Evolutionary conservation across 1,139 yeast species (phyloP).

Genomic region (Taphrina pruni): DNA sequence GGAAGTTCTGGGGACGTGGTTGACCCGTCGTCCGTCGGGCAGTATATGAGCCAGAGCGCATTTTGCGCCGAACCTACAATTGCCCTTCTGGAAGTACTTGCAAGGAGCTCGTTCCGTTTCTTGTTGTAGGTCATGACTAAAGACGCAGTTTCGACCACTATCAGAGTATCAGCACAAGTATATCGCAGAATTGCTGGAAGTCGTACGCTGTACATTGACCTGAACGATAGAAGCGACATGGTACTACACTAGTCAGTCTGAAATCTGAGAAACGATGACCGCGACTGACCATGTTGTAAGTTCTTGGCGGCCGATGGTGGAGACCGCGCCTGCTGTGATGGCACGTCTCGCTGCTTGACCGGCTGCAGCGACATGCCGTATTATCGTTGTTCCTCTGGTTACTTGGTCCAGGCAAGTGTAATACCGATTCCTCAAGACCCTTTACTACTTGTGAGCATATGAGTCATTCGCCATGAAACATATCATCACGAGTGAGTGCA

Average conservation of each 20-base stretch:
- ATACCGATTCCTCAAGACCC: neutral
- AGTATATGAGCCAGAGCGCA: slow-evolving; percentile 54
- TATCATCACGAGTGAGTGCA: no score
- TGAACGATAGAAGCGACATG: slow-evolving; percentile 39
- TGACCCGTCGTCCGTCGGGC: slow-evolving; percentile 83
- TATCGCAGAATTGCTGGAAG: neutral
- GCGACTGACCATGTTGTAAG: slow-evolving; percentile 35
- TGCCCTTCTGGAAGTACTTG: slow-evolving; percentile 43
- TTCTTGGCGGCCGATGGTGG: slow-evolving; percentile 37
- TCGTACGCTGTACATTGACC: slow-evolving; percentile 39
- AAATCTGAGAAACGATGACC: neutral
- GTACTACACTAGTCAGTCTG: slow-evolving; percentile 10
- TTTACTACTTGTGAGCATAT: neutral
- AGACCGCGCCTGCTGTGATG: slow-evolving; percentile 21
- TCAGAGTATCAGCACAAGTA: neutral
- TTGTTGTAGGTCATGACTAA: slow-evolving; percentile 76
- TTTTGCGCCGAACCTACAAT: slow-evolving; percentile 42
- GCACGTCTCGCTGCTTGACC: slow-evolving; percentile 16
- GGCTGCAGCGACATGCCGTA: slow-evolving; percentile 9
- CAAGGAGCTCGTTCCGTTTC: slow-evolving; percentile 60
- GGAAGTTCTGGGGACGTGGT: slow-evolving; percentile 8
- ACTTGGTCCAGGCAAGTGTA: no score
- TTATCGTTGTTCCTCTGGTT: neutral
- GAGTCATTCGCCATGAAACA: neutral
- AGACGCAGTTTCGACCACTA: slow-evolving; percentile 49